Evolutionary conservation across 768 basidiomycete species (phyloP), one percentile per base, ranked within the genome.

Genomic region (Suillus paluster): DNA sequence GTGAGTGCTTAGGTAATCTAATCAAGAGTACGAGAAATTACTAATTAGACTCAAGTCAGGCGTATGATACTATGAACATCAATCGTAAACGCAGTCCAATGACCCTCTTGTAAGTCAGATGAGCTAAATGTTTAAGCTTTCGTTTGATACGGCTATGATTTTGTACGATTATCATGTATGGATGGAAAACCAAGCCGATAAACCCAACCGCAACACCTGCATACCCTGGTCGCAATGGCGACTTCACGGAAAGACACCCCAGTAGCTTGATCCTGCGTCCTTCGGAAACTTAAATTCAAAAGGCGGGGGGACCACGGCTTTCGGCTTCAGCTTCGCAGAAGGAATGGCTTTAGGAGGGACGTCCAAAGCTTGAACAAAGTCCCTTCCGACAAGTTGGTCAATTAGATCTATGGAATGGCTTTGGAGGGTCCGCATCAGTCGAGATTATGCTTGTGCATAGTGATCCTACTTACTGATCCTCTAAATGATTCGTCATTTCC

Each of bases 1-100:
- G 38, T 2, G 10, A 39, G 5, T 55, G 58, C 54, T 55, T 55
- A 55, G 7, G 54, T 55, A 39, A 55, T 55, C 38, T 39, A 19
- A 17, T n/a, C n/a, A n/a, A n/a, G n/a, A n/a, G n/a, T n/a, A n/a
- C n/a, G n/a, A n/a, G n/a, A n/a, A n/a, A n/a, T n/a, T n/a, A n/a
- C n/a, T n/a, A n/a, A n/a, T n/a, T n/a, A n/a, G n/a, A n/a, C n/a
- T n/a, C n/a, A n/a, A n/a, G n/a, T n/a, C n/a, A n/a, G n/a, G n/a
- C n/a, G n/a, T n/a, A n/a, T n/a, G n/a, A n/a, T n/a, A n/a, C n/a
- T n/a, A n/a, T n/a, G n/a, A n/a, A n/a, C n/a, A n/a, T n/a, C n/a
- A n/a, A n/a, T n/a, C n/a, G n/a, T n/a, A n/a, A n/a, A 30, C 30
- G 6, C 4, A 30, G 30, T 38, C 38, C 38, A 30, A 3, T 6